These are phyloP conservation scores for Pelagomonas calceolata DNA, from an alignment of 108 stramenopile genomes.

Conservation along the genomic window DNA sequence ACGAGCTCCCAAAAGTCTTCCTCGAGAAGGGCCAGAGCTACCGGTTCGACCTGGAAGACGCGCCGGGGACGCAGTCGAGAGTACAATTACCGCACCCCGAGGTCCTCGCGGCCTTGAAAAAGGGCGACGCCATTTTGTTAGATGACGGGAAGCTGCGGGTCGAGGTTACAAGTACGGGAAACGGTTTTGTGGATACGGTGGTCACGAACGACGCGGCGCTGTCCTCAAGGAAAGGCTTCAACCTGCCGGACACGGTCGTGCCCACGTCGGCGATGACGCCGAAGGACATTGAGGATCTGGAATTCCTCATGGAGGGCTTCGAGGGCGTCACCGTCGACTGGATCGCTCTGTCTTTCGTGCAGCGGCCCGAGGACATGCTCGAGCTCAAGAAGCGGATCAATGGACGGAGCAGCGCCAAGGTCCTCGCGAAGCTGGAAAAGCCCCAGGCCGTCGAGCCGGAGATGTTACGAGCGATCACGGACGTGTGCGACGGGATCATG, in stretches of 20 bases:
- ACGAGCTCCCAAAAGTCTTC: slow-evolving; percentile 47
- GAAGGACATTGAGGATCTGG: slow-evolving; percentile 77
- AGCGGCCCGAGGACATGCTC: slow-evolving; percentile 68
- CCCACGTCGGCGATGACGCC: slow-evolving; percentile 76
- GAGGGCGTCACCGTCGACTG: slow-evolving; percentile 79
- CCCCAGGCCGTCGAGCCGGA: slow-evolving; percentile 52
- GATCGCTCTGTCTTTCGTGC: slow-evolving; percentile 89
- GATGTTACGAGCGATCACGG: slow-evolving; percentile 60
- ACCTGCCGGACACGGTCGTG: slow-evolving; percentile 32
- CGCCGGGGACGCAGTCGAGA: slow-evolving; percentile 62
- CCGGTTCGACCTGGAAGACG: slow-evolving; percentile 68
- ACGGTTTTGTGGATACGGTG: slow-evolving; percentile 63
- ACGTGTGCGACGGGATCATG: slow-evolving; percentile 85
- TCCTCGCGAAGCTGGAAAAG: slow-evolving; percentile 96
- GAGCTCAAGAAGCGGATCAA: slow-evolving; percentile 45
- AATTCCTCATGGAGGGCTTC: slow-evolving; percentile 51
- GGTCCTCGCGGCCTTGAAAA: slow-evolving; percentile 69
- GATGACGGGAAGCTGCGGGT: slow-evolving; percentile 92
- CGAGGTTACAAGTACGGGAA: slow-evolving; percentile 60
- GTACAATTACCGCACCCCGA: slow-evolving; percentile 85
- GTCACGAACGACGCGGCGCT: slow-evolving; percentile 76
- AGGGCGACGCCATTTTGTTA: slow-evolving; percentile 75
- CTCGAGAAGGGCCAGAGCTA: slow-evolving; percentile 68
- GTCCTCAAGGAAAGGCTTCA: background rate
- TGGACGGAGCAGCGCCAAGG: slow-evolving; percentile 28